phyloP scores from a whole-genome alignment of 176 grass and related monocot genomes.

The Metroxylon sagu region DNA sequence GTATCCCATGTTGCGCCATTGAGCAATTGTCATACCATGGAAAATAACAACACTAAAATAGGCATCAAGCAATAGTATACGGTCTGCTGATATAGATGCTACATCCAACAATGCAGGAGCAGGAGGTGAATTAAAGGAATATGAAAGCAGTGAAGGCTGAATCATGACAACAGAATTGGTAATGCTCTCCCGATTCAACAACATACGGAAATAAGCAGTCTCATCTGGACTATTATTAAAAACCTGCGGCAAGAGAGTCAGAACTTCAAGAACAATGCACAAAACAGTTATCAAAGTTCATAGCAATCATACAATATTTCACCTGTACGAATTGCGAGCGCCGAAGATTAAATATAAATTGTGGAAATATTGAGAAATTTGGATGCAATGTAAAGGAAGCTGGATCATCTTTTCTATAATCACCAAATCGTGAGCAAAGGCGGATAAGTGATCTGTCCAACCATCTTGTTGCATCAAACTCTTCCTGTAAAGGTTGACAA shows the following conservation, averaged over 20 bases:
- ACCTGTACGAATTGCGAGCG: slow-evolving; percentile 99
- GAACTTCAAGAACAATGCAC: background rate
- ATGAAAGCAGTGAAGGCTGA: slow-evolving; percentile 81
- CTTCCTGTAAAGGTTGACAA: slow-evolving; percentile 48
- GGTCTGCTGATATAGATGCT: slow-evolving; percentile 78
- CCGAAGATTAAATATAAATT: slow-evolving; percentile 97
- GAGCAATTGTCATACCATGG: slow-evolving; percentile 93
- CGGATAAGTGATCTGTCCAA: slow-evolving; percentile 90
- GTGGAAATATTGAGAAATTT: slow-evolving; percentile 94
- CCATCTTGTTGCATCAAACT: slow-evolving; percentile 93
- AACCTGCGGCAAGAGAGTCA: slow-evolving; percentile 48
- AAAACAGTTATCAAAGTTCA: background rate
- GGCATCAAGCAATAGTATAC: slow-evolving; percentile 87
- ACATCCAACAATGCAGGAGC: slow-evolving; percentile 87
- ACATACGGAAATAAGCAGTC: slow-evolving; percentile 93
- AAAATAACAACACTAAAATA: slow-evolving; percentile 99
- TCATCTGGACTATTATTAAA: slow-evolving; percentile 99
- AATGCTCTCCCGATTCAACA: slow-evolving; percentile 90
- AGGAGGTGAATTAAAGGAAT: slow-evolving; percentile 79
- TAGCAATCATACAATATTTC: slow-evolving; percentile 14
- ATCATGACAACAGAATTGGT: slow-evolving; percentile 96
- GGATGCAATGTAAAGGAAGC: slow-evolving; percentile 82
- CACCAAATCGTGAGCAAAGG: slow-evolving; percentile 87
- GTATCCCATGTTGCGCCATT: slow-evolving; percentile 98
- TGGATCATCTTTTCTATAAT: slow-evolving; percentile 92